A percentile compares a stretch with the other conserved stretches of the same genome.
Conservation (phyloP, 2,329 filamentous ascomycete species). For the Alternaria angustiovoidea region DNA sequence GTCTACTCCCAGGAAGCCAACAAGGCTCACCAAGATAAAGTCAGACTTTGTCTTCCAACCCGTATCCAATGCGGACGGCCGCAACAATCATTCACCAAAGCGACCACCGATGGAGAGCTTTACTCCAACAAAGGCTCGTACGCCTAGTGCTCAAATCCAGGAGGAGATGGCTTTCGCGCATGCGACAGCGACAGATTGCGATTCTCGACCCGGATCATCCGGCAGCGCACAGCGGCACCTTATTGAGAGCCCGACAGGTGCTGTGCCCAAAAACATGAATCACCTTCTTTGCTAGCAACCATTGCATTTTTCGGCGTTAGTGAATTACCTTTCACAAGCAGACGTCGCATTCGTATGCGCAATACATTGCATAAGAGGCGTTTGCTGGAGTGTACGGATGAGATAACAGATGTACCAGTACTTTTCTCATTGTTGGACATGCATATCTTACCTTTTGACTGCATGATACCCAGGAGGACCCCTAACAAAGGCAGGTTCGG, state of each 20-base stretch:
- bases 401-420: slow-evolving; percentile 24
- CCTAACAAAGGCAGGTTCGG: slow-evolving; percentile 16
- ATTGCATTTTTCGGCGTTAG: slow-evolving; percentile 38
- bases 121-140: slow-evolving; percentile 40
- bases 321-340: slow-evolving; percentile 7
- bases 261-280: slow-evolving; percentile 34
- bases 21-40: slow-evolving; percentile 37
- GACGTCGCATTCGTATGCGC: slow-evolving; percentile 6
- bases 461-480: slow-evolving; percentile 41
- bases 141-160: slow-evolving; percentile 38
- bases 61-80: slow-evolving; percentile 39
- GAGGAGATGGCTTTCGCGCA: slow-evolving; percentile 27
- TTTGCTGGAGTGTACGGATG: slow-evolving; percentile 18
- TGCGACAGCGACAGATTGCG: slow-evolving; percentile 20
- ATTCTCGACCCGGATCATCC: slow-evolving; percentile 37
- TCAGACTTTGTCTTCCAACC: slow-evolving; percentile 32
- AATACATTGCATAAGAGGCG: slow-evolving; percentile 31
- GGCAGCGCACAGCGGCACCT: slow-evolving; percentile 33
- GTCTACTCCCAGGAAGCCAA: slow-evolving; percentile 26
- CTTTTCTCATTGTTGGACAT: slow-evolving; percentile 22
- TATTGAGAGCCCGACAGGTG: slow-evolving; percentile 32
- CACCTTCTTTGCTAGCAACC: slow-evolving; percentile 28
- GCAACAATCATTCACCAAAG: slow-evolving; percentile 43
- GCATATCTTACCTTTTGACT: slow-evolving; percentile 26
- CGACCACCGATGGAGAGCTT: slow-evolving; percentile 41